Evolutionary conservation across 2,329 filamentous ascomycete genomes (phyloP), one percentile per base, ranked within the genome.

Genomic region (Fusarium abutilonis): DNA sequence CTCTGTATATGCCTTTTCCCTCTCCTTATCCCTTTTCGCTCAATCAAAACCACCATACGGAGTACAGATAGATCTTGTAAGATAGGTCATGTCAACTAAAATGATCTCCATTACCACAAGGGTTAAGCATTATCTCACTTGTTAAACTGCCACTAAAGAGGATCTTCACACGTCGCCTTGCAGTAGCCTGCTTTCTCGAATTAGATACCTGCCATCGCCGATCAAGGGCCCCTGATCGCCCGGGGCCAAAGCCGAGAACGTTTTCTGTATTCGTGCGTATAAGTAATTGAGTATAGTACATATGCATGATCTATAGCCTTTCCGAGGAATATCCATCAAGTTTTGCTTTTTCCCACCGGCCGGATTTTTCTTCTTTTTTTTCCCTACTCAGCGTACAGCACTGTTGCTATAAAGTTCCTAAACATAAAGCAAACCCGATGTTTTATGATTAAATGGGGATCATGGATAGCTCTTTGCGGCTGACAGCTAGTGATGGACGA

Each of bases 211-310:
- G 40, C 9, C 52, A 58, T 64, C 56, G 44, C 52, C 48, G 52
- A 64, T 58, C 48, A 34, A 49, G 49, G 50, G 32, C 21, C 48
- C 47, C 53, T 63, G 62, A 65, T 66, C 62, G 43, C 31, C 57
- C 26, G 26, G 6, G 26, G 45, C 34, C 62, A 53, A 66, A 55
- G 53, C 60, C 62, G 53, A 66, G 40, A 55, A 42, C 38, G 41
- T 46, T 50, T 52, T 43, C 50, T 31, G 9, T 31, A 31, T 31
- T 9, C 29, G 29, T 9, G 11, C 29, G 35, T 49, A 32, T 39
- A 28, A 21, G 26, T 26, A 36, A n/a, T n/a, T 38, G 28, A 23
- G 21, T 40, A 39, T 11, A 47, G 28, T 29, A 36, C 31, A 52
- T 13, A 60, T 26, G 15, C 41, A 17, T 59, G 56, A 59, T 59